Percentiles rank a stretch among this genome's conserved stretches.
phyloP scores from a whole-genome alignment of 2,329 filamentous ascomycete genomes.

The Aspergillus texensis region DNA sequence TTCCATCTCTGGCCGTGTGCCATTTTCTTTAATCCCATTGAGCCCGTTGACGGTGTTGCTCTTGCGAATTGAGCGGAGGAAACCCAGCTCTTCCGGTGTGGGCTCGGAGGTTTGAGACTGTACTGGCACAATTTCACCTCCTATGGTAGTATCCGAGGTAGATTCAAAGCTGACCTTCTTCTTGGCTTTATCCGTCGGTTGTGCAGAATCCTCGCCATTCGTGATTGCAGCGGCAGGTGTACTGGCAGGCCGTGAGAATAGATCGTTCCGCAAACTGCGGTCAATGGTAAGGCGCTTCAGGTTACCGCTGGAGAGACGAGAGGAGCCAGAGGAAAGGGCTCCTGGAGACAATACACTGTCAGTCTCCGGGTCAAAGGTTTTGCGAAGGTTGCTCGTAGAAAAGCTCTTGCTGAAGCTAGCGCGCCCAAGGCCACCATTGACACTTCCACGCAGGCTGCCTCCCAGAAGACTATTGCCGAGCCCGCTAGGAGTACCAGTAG shows the following conservation, averaged over 20 bases:
- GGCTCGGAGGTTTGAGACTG: conserved; percentile 56
- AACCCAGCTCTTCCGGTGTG: conserved; percentile 61
- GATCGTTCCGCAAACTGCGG: conserved; percentile 72
- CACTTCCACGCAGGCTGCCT: conserved; percentile 39
- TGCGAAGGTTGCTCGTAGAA: conserved; percentile 82
- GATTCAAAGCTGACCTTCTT: conserved; percentile 93
- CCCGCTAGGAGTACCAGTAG: conserved; percentile 68
- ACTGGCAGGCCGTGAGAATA: conserved; percentile 53
- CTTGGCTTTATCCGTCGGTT: conserved; percentile 47
- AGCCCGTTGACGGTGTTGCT: conserved; percentile 50
- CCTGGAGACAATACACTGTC: conserved; percentile 85
- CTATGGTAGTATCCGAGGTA: conserved; percentile 38
- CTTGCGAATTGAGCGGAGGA: conserved; percentile 58
- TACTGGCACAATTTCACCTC: conserved; percentile 57
- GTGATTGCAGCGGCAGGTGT: conserved; percentile 36
- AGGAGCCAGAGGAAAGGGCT: conserved; percentile 73
- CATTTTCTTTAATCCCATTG: conserved; percentile 38
- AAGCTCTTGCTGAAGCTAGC: conserved; percentile 80
- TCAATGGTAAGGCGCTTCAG: conserved; percentile 95
- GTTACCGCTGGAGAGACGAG: conserved; percentile 67
- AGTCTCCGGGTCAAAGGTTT: conserved; percentile 72
- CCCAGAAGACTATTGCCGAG: conserved; percentile 67
- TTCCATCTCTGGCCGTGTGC: conserved; percentile 64
- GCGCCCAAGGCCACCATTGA: conserved; percentile 60
- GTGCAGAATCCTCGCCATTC: conserved; percentile 45